Conservation (phyloP, 805 yeast genomes). For the Saturnispora sekii region DNA sequence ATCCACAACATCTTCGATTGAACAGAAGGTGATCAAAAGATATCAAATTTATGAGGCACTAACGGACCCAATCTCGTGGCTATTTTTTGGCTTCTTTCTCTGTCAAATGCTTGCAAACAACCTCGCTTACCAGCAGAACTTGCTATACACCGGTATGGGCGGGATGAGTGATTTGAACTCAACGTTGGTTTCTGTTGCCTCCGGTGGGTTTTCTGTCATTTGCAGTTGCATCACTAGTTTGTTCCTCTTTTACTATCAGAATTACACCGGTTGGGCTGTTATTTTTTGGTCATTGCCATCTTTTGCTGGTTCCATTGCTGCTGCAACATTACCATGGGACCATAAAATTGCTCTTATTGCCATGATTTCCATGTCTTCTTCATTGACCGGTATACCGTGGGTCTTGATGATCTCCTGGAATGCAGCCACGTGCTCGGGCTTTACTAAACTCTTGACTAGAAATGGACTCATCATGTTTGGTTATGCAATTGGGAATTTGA, state of each 20-base stretch:
- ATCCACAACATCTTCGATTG: slow-evolving; percentile 31
- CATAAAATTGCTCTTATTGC: slow-evolving; percentile 39
- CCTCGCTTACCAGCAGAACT: slow-evolving; percentile 42
- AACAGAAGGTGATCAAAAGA: slow-evolving; percentile 37
- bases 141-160: slow-evolving; percentile 36
- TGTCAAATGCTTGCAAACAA: slow-evolving; percentile 43
- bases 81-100: slow-evolving; percentile 32
- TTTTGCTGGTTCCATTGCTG: slow-evolving; percentile 20
- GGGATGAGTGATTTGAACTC: slow-evolving; percentile 32
- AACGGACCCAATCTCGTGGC: slow-evolving; percentile 39
- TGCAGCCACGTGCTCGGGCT: slow-evolving; percentile 33
- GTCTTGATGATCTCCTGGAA: slow-evolving; percentile 21
- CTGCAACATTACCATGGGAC: slow-evolving; percentile 33
- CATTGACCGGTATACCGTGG: slow-evolving; percentile 25
- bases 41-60: slow-evolving; percentile 42
- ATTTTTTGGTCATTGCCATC: slow-evolving; percentile 26
- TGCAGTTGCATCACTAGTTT: slow-evolving; percentile 31
- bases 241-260: slow-evolving; percentile 25
- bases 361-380: slow-evolving; percentile 37
- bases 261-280: slow-evolving; percentile 28
- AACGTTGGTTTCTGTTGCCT: slow-evolving; percentile 44
- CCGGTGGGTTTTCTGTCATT: slow-evolving; percentile 39
- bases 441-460: slow-evolving; percentile 42
- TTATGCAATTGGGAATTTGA: slow-evolving; percentile 40
- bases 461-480: slow-evolving; percentile 38